Evolutionary conservation across 2,329 filamentous ascomycete genomes (phyloP).

Genomic region (Tolypocladium album): DNA sequence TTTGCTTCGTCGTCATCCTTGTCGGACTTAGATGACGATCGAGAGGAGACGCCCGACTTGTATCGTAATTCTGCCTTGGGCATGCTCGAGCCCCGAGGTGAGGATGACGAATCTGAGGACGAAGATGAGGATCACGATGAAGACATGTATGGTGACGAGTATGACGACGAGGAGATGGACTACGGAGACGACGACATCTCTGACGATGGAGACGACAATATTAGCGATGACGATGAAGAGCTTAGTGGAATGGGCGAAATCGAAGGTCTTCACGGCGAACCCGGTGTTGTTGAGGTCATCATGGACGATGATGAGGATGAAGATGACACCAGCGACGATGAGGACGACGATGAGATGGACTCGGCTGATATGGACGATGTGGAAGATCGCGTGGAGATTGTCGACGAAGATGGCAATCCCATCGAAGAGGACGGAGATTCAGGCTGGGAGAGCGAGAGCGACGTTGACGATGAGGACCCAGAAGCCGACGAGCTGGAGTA

Average conservation of each 20-base stretch:
- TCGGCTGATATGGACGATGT: constrained; percentile 39
- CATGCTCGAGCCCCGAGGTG: constrained; percentile 78
- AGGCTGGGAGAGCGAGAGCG: constrained; percentile 50
- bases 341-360: constrained; percentile 35
- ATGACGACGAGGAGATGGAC: constrained; percentile 88
- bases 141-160: constrained; percentile 88
- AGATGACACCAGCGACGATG: constrained; percentile 52
- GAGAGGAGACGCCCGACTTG: constrained; percentile 91
- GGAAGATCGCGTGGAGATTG: constrained; percentile 43
- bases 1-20: constrained; percentile 80
- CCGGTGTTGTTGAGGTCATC: constrained; percentile 61
- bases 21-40: constrained; percentile 75
- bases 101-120: constrained; percentile 71
- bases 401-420: constrained; percentile 52
- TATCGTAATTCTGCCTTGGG: constrained; percentile 94
- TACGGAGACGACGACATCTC: constrained; percentile 74
- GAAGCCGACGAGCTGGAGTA: constrained; percentile 44
- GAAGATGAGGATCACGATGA: constrained; percentile 67
- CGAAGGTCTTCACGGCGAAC: constrained; percentile 58
- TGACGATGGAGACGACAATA: constrained; percentile 75
- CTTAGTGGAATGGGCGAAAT: constrained; percentile 77
- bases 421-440: constrained; percentile 49
- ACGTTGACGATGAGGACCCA: constrained; percentile 43
- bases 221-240: constrained; percentile 84
- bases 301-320: constrained; percentile 60